Conservation (phyloP, 2,329 filamentous ascomycete genomes). For the Apiospora hydei region DNA sequence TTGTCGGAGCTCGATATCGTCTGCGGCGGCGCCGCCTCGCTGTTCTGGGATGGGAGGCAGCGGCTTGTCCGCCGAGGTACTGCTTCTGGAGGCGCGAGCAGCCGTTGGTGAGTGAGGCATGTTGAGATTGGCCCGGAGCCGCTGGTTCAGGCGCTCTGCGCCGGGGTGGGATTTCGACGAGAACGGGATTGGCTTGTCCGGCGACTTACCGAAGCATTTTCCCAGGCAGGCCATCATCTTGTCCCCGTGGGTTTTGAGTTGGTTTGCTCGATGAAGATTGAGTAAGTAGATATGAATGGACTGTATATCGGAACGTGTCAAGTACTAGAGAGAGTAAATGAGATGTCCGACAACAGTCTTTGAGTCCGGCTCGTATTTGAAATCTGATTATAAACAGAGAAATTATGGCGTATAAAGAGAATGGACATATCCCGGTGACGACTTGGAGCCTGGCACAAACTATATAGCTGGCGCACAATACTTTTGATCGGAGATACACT, state of each 20-base stretch:
- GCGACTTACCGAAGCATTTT: background rate
- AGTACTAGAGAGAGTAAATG: background rate
- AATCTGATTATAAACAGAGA: background rate
- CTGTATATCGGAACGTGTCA: background rate
- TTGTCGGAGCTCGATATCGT: background rate
- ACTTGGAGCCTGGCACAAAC: background rate
- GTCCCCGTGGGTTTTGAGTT: background rate
- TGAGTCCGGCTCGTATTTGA: conserved; percentile 1
- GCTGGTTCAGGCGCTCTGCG: background rate
- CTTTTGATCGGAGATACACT: background rate
- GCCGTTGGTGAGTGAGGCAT: background rate
- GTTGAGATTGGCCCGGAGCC: conserved; percentile 17
- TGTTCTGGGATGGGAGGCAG: background rate
- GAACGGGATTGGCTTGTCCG: background rate
- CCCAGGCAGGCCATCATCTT: background rate
- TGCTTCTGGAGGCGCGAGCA: background rate
- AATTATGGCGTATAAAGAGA: background rate
- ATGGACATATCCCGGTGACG: background rate
- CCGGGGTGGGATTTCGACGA: background rate
- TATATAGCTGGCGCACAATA: background rate
- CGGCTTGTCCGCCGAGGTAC: background rate
- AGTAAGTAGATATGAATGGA: background rate
- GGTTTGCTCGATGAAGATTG: background rate
- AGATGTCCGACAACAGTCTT: background rate
- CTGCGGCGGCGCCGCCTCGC: background rate